Evolutionary conservation across 2,329 filamentous ascomycete genomes (phyloP), one percentile per base, ranked within the genome.

Genomic region (Diaporthe ampelina): DNA sequence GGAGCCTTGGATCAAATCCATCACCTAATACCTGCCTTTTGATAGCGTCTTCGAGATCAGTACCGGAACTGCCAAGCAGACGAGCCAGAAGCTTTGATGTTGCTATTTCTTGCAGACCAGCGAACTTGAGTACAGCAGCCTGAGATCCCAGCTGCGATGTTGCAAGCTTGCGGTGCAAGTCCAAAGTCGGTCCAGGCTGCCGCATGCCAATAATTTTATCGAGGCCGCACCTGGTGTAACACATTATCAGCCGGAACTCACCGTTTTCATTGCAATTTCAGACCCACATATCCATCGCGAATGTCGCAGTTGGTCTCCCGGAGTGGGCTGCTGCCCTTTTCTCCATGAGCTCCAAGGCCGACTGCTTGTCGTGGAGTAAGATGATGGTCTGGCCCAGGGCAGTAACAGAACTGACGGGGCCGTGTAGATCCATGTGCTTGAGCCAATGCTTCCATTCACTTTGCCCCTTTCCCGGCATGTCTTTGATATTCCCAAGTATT

Each of bases 401-500:
- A 0, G 81, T 86, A 6, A 87, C 74, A 6, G 84, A 86, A 73
- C 83, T 84, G 8, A 84, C 79, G 0, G 80, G 79, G 0, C 84
- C 84, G 54, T 85, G 84, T 0, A 77, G 57, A 8, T 84, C 81
- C 70, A 84, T 85, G 73, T 83, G 81, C 73, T 83, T 82, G 40
- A 83, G 67, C 85, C 85, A 87, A 71, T 86, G 84, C 59, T 81
- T 76, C 74, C 81, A 84, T 74, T 86, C 84, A 6, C 78, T 80
- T 8, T 74, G 76, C 1, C 81, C 83, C 0, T 74, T 68, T 0
- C 82, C 78, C 0, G 88, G 88, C 15, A 90, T 79, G 75, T 90
- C 87, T 1, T 77, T 75, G 21, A 89, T 76, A 76, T 90, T 90
- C 5, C 88, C 88, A 5, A 90, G 40, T 0, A 90, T 19, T 0